phyloP scores from a whole-genome alignment of 1,284 basidiomycete species.

The Ustilago bromivora region DNA sequence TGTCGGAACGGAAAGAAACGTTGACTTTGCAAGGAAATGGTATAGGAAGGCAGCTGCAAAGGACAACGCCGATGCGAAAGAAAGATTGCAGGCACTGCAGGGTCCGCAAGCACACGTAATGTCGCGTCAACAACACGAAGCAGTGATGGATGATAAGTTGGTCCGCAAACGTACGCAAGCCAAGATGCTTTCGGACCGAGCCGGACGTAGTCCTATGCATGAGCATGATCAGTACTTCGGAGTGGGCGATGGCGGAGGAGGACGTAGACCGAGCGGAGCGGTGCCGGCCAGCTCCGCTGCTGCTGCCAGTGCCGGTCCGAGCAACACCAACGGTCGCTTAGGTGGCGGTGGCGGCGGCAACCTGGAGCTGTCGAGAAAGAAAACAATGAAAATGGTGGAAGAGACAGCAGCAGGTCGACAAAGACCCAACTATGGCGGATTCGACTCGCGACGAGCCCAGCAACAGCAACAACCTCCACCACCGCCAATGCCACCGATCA shows the following conservation, averaged over 20 bases:
- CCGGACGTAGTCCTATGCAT: slow-evolving; percentile 44
- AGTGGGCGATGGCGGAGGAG: not conserved
- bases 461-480: not conserved
- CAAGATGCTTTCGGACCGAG: slow-evolving; percentile 52
- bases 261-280: slow-evolving; percentile 21
- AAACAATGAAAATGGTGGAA: slow-evolving; percentile 62
- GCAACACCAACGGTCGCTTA: slow-evolving; percentile 6
- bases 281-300: slow-evolving; percentile 5
- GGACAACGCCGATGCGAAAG: slow-evolving; percentile 82
- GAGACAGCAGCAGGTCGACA: slow-evolving; percentile 45
- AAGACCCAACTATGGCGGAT: slow-evolving; percentile 28
- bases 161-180: slow-evolving; percentile 86
- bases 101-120: slow-evolving; percentile 71
- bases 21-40: slow-evolving; percentile 78
- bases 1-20: slow-evolving; percentile 72
- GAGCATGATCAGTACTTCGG: slow-evolving; percentile 40
- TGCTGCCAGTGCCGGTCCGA: slow-evolving; percentile 7
- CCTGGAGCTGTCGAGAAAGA: slow-evolving; percentile 48
- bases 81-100: slow-evolving; percentile 79
- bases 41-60: slow-evolving; percentile 78
- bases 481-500: not conserved
- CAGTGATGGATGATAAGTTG: slow-evolving; percentile 81
- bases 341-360: slow-evolving; percentile 8
- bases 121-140: slow-evolving; percentile 83
- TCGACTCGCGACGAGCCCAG: slow-evolving; percentile 1